Evolutionary conservation across 1,139 yeast species (phyloP), one percentile per base, ranked within the genome.

Genomic region (Candida sanyaensis): DNA sequence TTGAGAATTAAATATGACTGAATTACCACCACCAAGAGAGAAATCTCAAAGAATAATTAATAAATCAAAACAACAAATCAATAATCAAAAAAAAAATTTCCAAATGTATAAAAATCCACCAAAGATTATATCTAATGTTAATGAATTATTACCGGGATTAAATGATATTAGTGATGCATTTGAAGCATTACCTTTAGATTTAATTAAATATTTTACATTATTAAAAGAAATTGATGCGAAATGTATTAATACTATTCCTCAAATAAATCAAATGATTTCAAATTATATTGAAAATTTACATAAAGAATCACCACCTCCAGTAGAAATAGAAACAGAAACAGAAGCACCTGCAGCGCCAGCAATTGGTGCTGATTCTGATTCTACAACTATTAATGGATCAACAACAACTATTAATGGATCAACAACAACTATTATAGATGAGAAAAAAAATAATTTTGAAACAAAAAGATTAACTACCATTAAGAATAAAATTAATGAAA

Each of bases 161-260:
- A 93, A 92, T 67, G 99, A 93, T 63, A 81, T 93, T 49, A 78
- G 89, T 41, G 99, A 93, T 69, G 96, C 93, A 1, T 80, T 93
- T 52, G 96, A 91, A 64, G 97, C 97, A 28, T 76, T 92, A 55
- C 99, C 99, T 1, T 63, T 80, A 51, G 97, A 91, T 57, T 75
- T 90, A 45, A 81, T 91, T 45, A 82, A 93, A 48, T 93, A 92
- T 63, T 84, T 92, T 65, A 93, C 99, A 0, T 73, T 91, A 27
- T 73, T 93, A 54, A 88, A 91, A 62, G 99, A 93, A 63, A 91
- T 93, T 47, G 98, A 92, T 61, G 97, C 98, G 52, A 92, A 93
- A 66, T 90, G 96, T 64, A 88, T 88, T 42, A 78, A 82, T 50
- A 77, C 89, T 0, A 76, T 86, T 24, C 97, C 97, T 0, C 73